Evolutionary conservation across 331 rosid species (phyloP).

Genomic region (Rhamnella rubrinervis): DNA sequence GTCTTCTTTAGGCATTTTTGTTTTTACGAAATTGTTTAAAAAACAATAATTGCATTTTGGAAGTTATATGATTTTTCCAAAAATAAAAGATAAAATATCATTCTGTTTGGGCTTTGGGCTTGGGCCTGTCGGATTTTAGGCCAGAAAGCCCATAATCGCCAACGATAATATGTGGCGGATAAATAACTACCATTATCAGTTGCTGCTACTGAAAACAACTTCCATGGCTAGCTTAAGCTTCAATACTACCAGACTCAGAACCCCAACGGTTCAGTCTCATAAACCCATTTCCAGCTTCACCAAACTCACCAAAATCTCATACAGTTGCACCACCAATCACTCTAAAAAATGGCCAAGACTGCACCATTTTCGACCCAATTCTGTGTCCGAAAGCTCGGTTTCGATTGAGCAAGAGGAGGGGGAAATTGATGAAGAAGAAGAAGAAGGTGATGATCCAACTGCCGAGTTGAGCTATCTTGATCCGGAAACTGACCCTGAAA

Average conservation of each 20-base stretch:
- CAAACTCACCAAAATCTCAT: slow-evolving; percentile 37
- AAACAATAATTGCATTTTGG: too few relatives aligned
- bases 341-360: slow-evolving; percentile 26
- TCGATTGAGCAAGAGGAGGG: slow-evolving; percentile 46
- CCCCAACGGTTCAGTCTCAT: slow-evolving; percentile 33
- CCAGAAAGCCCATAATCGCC: slow-evolving; percentile 7
- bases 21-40: too few relatives aligned
- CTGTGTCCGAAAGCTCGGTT: slow-evolving; percentile 60
- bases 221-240: slow-evolving; percentile 84
- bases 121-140: neutral
- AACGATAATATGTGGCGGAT: slow-evolving; percentile 43
- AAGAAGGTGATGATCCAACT: slow-evolving; percentile 63
- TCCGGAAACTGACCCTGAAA: slow-evolving; percentile 56
- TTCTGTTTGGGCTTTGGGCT: neutral
- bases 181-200: slow-evolving; percentile 34
- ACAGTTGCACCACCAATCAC: slow-evolving; percentile 14
- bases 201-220: slow-evolving; percentile 2
- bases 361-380: slow-evolving; percentile 35
- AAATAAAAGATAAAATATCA: too few relatives aligned
- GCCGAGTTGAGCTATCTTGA: slow-evolving; percentile 68
- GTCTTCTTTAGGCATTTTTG: too few relatives aligned
- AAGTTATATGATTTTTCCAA: too few relatives aligned
- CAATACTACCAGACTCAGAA: slow-evolving; percentile 59
- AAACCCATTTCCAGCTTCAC: slow-evolving; percentile 30
- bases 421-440: slow-evolving; percentile 18